Base-by-base conservation (phyloP, 768 basidiomycete genomes). In the Lyophyllum atratum region DNA sequence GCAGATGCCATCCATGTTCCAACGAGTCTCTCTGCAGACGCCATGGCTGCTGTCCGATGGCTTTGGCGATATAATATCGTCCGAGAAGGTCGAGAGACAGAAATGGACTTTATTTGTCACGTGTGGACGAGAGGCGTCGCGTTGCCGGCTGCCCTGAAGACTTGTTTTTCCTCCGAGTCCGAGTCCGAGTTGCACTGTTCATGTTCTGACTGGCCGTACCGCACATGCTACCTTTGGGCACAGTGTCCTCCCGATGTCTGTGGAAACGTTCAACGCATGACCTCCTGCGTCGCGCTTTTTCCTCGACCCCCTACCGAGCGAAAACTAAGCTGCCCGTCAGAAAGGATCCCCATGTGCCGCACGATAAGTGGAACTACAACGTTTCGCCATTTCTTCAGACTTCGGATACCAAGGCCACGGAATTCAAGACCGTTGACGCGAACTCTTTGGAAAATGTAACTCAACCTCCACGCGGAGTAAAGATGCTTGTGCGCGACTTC, bases 401-500 rank as follows among this genome's bases (percentile, higher is more conserved):
- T 49, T 74, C 82, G 48, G 70, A 76, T 58, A 71, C 70, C 8
- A 73, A 78, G 49, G 69, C 72, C 40, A 54, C 63, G 62, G 62
- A 85, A 72, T 77, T 81, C 71, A 63, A 76, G 11, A 63, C 81
- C 26, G 85, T 95, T 59, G 86, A 87, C 9, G 89, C 93, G 21
- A 86, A 87, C 62, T 80, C 86, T 54, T 72, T 95, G 58, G 85
- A 86, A 62, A 71, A 68, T 55, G 71, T 73, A 51, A 73, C 70
- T 8, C 69, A 72, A 33, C 93, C 92, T 7, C 95, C 95, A 2
- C 83, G 75, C 44, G 78, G 85, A 52, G 95, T 95, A 54, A 93
- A 91, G 72, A 95, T 98, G 93, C 86, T 98, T 33, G 87, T 89
- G 45, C 86, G 97, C 61, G 96, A 99, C 75, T 99, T 90, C 69